Conservation (phyloP, 305 asterid genomes). For the Fraxinus greggii region DNA sequence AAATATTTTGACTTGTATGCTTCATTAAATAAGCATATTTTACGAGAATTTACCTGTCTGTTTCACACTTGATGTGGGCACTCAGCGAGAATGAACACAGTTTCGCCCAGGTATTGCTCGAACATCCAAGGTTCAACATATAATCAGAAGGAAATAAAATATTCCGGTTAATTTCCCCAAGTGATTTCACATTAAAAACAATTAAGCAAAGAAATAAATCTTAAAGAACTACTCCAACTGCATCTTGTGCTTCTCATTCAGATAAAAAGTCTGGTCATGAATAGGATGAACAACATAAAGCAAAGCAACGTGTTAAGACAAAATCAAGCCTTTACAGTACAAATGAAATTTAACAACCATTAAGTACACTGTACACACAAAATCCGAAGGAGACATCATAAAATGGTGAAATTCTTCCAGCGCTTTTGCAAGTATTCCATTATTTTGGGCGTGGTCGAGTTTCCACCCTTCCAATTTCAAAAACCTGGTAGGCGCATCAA, state of each 20-base stretch:
- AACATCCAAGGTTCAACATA: constrained; percentile 83
- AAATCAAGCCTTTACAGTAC: not conserved
- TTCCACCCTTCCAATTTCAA: not conserved
- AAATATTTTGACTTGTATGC: not conserved
- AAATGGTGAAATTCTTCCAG: constrained; percentile 55
- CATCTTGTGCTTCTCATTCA: constrained; percentile 54
- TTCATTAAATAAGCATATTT: not conserved
- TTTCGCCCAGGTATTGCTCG: constrained; percentile 72
- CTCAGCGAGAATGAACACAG: constrained; percentile 78
- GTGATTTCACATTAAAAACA: not conserved
- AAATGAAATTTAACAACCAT: constrained; percentile 6
- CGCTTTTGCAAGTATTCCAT: constrained; percentile 54
- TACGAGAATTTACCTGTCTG: constrained; percentile 45
- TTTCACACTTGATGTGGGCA: constrained; percentile 87
- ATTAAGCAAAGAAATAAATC: constrained; percentile 17
- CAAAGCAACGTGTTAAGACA: constrained; percentile 19
- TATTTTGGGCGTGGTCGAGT: constrained; percentile 25
- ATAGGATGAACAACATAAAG: constrained; percentile 66
- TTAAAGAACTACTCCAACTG: constrained; percentile 57
- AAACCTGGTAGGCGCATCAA: not conserved
- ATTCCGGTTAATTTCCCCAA: constrained; percentile 9
- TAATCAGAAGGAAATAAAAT: constrained; percentile 17
- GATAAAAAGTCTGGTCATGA: constrained; percentile 68
- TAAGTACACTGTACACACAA: constrained; percentile 47
- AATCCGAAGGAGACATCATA: constrained; percentile 36